Evolutionary conservation across 345 rosid genomes (phyloP).

Genomic region (Erysimum cheiranthoides): DNA sequence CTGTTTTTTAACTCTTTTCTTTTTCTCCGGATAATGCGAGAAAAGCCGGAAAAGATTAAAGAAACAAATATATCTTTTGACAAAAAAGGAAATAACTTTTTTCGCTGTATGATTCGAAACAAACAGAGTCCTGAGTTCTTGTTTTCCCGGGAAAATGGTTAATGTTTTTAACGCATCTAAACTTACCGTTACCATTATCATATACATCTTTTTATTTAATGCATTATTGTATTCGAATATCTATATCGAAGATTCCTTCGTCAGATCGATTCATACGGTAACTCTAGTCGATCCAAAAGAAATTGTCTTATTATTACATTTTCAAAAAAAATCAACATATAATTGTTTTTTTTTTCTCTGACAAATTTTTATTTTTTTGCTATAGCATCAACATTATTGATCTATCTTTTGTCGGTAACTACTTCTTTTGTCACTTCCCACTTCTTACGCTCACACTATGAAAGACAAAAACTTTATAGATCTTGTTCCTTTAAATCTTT

Average conservation of each 20-base stretch:
- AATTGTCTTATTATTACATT: slow-evolving; percentile 1
- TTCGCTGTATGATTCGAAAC: slow-evolving; percentile 25
- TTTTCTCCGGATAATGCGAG: slow-evolving; percentile 22
- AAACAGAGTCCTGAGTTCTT: slow-evolving; percentile 18
- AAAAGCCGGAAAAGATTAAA: slow-evolving; percentile 12
- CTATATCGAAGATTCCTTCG: not conserved
- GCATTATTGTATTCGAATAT: not conserved
- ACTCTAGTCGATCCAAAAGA: slow-evolving; percentile 4
- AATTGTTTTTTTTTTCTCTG: not conserved
- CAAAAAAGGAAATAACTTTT: not conserved
- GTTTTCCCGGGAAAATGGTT: slow-evolving; percentile 26
- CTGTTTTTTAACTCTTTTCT: slow-evolving; percentile 5
- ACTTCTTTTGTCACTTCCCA: slow-evolving; percentile 40
- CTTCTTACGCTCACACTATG: slow-evolving; percentile 17
- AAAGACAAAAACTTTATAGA: slow-evolving; percentile 39
- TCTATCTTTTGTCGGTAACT: slow-evolving; percentile 43
- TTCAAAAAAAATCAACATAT: not conserved
- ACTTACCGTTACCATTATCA: not conserved
- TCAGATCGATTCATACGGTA: slow-evolving; percentile 14
- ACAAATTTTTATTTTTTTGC: not conserved
- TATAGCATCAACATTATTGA: slow-evolving; percentile 35
- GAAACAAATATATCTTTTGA: not conserved
- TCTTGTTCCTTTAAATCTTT: slow-evolving; percentile 18
- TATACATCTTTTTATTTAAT: not conserved
- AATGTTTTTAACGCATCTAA: not conserved